phyloP scores from a whole-genome alignment of 768 basidiomycete species.

The Kwoniella sp. region DNA sequence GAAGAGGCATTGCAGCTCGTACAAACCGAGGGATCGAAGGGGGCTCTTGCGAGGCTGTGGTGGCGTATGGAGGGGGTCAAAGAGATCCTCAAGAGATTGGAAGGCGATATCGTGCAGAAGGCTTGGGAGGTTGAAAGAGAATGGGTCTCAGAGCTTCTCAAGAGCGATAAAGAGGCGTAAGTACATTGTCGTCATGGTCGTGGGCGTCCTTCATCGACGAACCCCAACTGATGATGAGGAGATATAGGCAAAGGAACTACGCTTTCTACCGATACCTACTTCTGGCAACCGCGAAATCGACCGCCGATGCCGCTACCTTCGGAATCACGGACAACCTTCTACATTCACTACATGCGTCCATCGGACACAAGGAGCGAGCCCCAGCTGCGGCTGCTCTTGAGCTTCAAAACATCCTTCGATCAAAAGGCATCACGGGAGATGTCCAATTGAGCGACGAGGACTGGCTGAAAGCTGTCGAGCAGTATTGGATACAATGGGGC shows the following conservation, averaged over 20 bases:
- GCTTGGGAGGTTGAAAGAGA: slow-evolving; percentile 26
- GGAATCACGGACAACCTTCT: slow-evolving; percentile 27
- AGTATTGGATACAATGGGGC: slow-evolving; percentile 46
- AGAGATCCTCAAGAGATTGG: slow-evolving; percentile 24
- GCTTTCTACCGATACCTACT: slow-evolving; percentile 39
- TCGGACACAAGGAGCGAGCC: slow-evolving; percentile 47
- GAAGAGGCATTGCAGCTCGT: slow-evolving; percentile 24
- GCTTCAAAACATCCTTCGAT: slow-evolving; percentile 26
- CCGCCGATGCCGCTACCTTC: background rate
- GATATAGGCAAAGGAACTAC: slow-evolving; percentile 42
- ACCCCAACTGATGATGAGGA: background rate
- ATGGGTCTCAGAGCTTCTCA: slow-evolving; percentile 16
- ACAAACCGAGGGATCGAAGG: slow-evolving; percentile 21
- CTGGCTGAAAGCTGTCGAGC: slow-evolving; percentile 20
- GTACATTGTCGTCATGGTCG: slow-evolving; percentile 8
- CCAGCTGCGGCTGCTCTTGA: slow-evolving; percentile 46
- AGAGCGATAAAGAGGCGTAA: slow-evolving; percentile 29
- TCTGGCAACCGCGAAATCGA: background rate
- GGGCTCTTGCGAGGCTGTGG: slow-evolving; percentile 29
- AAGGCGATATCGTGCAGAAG: background rate
- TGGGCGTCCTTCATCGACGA: background rate
- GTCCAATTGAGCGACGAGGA: slow-evolving; percentile 11
- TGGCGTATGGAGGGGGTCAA: slow-evolving; percentile 29
- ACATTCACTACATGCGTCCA: slow-evolving; percentile 23
- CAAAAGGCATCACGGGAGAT: background rate